A percentile compares a stretch with the other conserved stretches of the same genome.
Evolutionary conservation across 2,329 filamentous ascomycete genomes (phyloP).

Genomic region (Pseudogymnoascus sp.): DNA sequence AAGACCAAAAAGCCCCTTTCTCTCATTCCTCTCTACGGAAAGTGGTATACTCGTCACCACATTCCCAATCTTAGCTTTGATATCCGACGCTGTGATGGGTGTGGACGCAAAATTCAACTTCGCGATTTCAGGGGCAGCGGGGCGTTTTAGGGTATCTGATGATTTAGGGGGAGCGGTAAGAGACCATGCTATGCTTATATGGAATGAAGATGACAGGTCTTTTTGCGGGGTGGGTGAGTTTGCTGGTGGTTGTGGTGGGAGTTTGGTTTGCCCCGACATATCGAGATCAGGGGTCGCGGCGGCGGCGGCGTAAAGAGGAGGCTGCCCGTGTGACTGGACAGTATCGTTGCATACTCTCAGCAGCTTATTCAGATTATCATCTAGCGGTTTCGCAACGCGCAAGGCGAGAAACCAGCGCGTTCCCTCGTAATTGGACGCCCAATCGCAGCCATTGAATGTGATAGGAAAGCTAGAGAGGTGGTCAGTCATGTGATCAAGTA

Average conservation of each 20-base stretch:
- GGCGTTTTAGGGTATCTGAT: neutral
- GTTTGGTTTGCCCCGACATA: neutral
- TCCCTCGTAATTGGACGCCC: conserved; percentile 58
- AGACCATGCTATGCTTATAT: conserved; percentile 85
- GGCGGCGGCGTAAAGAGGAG: conserved; percentile 53
- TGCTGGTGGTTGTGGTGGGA: conserved; percentile 13
- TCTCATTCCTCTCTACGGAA: conserved; percentile 16
- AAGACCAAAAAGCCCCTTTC: conserved; percentile 20
- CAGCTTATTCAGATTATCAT: conserved; percentile 52
- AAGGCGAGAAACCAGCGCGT: conserved; percentile 81
- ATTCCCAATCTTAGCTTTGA: conserved; percentile 73
- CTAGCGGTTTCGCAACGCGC: conserved; percentile 40
- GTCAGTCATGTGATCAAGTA: conserved; percentile 15
- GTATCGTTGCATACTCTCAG: conserved; percentile 59
- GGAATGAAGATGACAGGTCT: conserved; percentile 46
- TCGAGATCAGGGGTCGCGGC: neutral
- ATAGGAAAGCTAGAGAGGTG: conserved; percentile 19
- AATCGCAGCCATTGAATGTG: conserved; percentile 40
- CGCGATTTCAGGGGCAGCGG: neutral
- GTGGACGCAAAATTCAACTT: neutral
- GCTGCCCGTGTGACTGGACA: conserved; percentile 54
- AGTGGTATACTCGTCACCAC: conserved; percentile 46
- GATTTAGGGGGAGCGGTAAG: conserved; percentile 41
- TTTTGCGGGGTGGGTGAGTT: conserved; percentile 5
- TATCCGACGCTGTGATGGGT: conserved; percentile 27